Evolutionary conservation across 202 grass and related monocot species (phyloP).

Genomic region (Saccharum hybrid): DNA sequence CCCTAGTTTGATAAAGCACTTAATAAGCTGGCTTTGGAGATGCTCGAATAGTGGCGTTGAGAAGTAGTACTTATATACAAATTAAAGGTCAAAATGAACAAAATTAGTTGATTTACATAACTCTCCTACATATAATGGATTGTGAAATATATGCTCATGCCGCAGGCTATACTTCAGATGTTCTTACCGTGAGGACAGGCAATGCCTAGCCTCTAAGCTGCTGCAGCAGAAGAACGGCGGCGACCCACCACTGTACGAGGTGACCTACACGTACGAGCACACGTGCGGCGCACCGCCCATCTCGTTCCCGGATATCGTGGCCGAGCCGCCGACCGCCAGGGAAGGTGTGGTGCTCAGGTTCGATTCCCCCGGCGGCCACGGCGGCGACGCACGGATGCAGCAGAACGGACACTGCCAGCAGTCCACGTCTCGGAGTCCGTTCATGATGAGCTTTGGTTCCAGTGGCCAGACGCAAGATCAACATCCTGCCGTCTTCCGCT

Average conservation of each 20-base stretch:
- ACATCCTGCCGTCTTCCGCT: background rate
- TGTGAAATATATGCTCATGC: background rate
- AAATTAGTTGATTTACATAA: background rate
- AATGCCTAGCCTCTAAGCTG: conserved; percentile 62
- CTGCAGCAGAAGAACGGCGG: conserved; percentile 61
- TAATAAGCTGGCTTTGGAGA: too few relatives aligned
- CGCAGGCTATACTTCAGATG: conserved; percentile 67
- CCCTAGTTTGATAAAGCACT: too few relatives aligned
- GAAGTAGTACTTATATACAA: background rate
- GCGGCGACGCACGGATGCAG: background rate
- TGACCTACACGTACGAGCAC: conserved; percentile 68
- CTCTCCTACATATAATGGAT: background rate
- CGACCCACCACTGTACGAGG: conserved; percentile 53
- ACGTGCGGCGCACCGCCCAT: conserved; percentile 49
- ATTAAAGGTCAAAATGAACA: background rate
- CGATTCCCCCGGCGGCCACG: conserved; percentile 33
- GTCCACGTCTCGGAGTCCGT: background rate
- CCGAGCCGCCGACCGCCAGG: conserved; percentile 10
- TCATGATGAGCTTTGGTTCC: conserved; percentile 51
- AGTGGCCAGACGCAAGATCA: conserved; percentile 14
- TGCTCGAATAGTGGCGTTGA: too few relatives aligned
- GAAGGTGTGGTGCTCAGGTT: conserved; percentile 49
- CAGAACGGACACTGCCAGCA: conserved; percentile 23
- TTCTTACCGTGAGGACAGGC: conserved; percentile 53
- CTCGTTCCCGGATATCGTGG: conserved; percentile 40